These are phyloP conservation scores for Gymnopilus dilepis DNA, from an alignment of 768 basidiomycete species.

Conservation along the genomic window DNA sequence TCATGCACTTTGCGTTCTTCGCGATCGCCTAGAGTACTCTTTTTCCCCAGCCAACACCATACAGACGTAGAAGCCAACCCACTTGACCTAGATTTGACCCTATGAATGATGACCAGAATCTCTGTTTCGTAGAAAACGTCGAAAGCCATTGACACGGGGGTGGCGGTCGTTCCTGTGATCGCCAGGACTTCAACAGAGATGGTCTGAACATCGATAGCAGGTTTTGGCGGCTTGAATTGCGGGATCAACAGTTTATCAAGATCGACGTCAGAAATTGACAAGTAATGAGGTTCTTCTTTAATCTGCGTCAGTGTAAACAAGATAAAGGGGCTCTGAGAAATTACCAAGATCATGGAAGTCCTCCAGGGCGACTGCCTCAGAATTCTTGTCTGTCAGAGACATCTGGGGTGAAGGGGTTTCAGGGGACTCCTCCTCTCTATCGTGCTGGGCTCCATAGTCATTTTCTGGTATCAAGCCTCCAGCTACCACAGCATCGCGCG, in stretches of 20 bases:
- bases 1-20: slow-evolving; percentile 75
- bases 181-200: slow-evolving; percentile 79
- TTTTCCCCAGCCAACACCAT: slow-evolving; percentile 79
- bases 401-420: not conserved
- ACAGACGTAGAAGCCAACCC: slow-evolving; percentile 72
- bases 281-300: not conserved
- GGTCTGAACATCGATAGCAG: slow-evolving; percentile 46
- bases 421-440: not conserved
- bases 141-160: slow-evolving; percentile 47
- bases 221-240: slow-evolving; percentile 21
- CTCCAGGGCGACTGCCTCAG: not conserved
- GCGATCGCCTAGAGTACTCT: slow-evolving; percentile 53
- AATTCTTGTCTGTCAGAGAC: not conserved
- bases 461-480: not conserved
- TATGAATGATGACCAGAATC: slow-evolving; percentile 68
- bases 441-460: not conserved
- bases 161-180: slow-evolving; percentile 56
- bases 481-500: slow-evolving; percentile 25
- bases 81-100: slow-evolving; percentile 65
- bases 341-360: not conserved
- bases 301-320: not conserved
- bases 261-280: slow-evolving; percentile 52
- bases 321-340: not conserved
- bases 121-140: slow-evolving; percentile 79
- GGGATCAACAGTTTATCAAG: slow-evolving; percentile 44